Conservation (phyloP, 129 eudicot genomes). For the Deinandra increscens region DNA sequence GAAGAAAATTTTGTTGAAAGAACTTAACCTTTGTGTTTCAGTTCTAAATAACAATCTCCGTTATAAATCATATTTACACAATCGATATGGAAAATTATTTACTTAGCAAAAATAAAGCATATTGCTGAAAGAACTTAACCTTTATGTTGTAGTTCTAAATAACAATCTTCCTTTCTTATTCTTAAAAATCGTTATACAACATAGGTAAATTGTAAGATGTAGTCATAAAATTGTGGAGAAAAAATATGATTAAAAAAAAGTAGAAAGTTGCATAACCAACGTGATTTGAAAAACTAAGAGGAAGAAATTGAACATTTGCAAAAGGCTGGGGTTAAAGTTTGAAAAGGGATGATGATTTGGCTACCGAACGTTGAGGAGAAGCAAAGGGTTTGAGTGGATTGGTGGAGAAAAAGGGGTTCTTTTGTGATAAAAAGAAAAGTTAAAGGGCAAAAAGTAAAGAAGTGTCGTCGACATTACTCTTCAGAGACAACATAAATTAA, state of each 20-base stretch:
- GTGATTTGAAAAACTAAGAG: slow-evolving; percentile 3
- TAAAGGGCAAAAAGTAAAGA: slow-evolving; percentile 32
- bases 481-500: slow-evolving; percentile 7
- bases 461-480: slow-evolving; percentile 11
- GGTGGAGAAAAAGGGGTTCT: slow-evolving; percentile 31
- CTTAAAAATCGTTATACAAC: neutral
- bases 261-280: neutral
- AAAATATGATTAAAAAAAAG: neutral
- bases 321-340: slow-evolving; percentile 4
- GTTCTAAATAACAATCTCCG: no score
- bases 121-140: no score
- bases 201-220: neutral
- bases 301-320: neutral
- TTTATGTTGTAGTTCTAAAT: neutral
- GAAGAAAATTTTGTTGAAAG: neutral
- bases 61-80: no score
- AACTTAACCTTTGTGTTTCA: no score
- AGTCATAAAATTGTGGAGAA: neutral
- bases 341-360: slow-evolving; percentile 29
- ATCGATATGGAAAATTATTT: no score
- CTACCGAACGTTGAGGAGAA: slow-evolving; percentile 72
- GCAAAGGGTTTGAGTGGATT: slow-evolving; percentile 51
- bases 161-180: neutral
- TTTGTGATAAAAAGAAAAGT: slow-evolving; percentile 22
- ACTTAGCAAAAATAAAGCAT: no score